phyloP scores from a whole-genome alignment of 129 eudicot species.

The Apium graveolens region DNA sequence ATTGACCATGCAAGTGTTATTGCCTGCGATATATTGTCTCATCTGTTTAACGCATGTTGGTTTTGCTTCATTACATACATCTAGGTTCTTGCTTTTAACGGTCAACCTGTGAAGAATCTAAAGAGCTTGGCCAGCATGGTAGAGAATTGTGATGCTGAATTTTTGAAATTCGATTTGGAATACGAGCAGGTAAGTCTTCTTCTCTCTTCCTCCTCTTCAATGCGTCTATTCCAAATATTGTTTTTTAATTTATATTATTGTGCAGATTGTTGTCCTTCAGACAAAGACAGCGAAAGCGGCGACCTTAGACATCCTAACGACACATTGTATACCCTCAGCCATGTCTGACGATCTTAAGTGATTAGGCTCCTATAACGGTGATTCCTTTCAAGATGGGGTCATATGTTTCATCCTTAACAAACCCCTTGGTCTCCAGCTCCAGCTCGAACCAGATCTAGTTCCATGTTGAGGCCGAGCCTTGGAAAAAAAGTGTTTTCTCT shows the following conservation, averaged over 20 bases:
- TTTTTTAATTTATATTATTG: background rate
- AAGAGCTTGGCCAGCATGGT: slow-evolving; percentile 86
- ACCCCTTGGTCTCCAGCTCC: background rate
- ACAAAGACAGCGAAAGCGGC: slow-evolving; percentile 84
- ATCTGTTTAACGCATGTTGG: background rate
- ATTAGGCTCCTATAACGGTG: slow-evolving; percentile 12
- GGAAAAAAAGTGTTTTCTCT: background rate
- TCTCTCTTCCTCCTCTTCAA: background rate
- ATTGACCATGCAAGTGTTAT: slow-evolving; percentile 2
- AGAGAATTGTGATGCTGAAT: slow-evolving; percentile 60
- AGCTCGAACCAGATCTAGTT: background rate
- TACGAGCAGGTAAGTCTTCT: slow-evolving; percentile 56
- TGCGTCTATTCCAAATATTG: background rate
- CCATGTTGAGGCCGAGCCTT: background rate
- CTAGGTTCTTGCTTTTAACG: slow-evolving; percentile 82
- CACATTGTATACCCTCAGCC: slow-evolving; percentile 94
- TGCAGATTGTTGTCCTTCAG: slow-evolving; percentile 73
- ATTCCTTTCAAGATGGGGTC: background rate
- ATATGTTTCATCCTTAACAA: background rate
- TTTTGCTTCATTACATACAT: background rate
- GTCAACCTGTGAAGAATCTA: slow-evolving; percentile 74
- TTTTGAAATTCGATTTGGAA: slow-evolving; percentile 77
- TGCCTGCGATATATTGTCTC: background rate
- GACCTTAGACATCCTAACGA: slow-evolving; percentile 67
- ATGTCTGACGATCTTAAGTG: slow-evolving; percentile 92